Base-by-base conservation (phyloP, 305 asterid species). In the Plantago rigida region DNA sequence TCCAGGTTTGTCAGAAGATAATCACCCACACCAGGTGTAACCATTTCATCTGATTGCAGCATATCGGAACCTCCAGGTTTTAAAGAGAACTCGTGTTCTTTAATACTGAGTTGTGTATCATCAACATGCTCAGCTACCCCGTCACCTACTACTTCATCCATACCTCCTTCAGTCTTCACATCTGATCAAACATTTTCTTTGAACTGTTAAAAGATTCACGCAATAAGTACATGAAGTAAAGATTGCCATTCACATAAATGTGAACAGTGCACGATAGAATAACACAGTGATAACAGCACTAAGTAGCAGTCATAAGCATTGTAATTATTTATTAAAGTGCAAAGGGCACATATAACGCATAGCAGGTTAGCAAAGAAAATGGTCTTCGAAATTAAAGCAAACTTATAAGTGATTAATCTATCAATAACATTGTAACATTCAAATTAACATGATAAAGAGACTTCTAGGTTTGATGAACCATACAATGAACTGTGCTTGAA, bases 101-200 rank as follows among this genome's bases (percentile, higher is more conserved):
- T 87, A 54, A 68, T 77, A 63, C 52, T 78, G 60, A 79, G 62
- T 71, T 24, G 83, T 51, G 73, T 60, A 50, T 73, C 78, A 47
- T 78, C 85, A 68, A 78, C 74, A 68, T 75, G 68, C 69, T 75
- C 86, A 28, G 74, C 78, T 69, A 80, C 70, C 54, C 80, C 90
- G 69, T 84, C 87, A 34, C 64, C 85, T 63, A 82, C 66, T 62
- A 73, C 69, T 59, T 82, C 89, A 44, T 89, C 94, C 95, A 86
- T 85, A 60, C 46, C 47, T 62, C 67, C 77, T 68, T 65, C 48
- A 47, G 51, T 69, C 44, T 12, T 73, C 77, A 62, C 69, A 72
- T 78, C 70, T 75, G 69, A 62, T 62, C 77, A 71, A 50, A 51
- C 50, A 58, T 60, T 56, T 58, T 15, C 69, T 24, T 67, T 56